Base-by-base conservation (phyloP, 495 filamentous ascomycete genomes). In the Xylaria grammica region DNA sequence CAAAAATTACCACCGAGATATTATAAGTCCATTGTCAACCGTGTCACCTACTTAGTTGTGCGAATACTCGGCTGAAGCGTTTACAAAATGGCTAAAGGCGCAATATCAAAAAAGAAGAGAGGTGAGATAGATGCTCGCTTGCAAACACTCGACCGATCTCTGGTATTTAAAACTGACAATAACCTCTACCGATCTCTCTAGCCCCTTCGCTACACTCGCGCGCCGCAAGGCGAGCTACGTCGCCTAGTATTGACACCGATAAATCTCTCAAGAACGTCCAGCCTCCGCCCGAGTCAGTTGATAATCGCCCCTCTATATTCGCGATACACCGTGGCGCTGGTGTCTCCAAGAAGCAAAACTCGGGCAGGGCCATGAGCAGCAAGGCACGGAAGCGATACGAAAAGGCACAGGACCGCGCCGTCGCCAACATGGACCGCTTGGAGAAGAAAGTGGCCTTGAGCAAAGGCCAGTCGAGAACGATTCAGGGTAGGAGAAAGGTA, bases 391-490 rank as follows among this genome's bases (percentile, higher is more conserved):
- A 83, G 70, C 80, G 92, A 50, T 85, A 90, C 32, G 86, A 91
- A 69, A 90, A 88, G 76, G 87, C 79, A 27, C 80, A 93, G 67
- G 91, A 94, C 70, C 84, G 86, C 62, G 93, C 91, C 36, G 90
- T 90, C 67, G 82, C 82, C 7, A 78, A 89, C 67, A 78, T 87
- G 73, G 91, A 92, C 69, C 88, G 88, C 70, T 81, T 86, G 56
- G 86, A 89, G 71, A 82, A 79, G 57, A 96, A 94, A 73, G 79
- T 91, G 48, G 79, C 85, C 58, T 86, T 86, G 70, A 93, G 90
- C 76, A 79, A 86, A 66, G 81, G 69, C 19, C 83, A 82, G 57
- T 85, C 81, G 29, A 87, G 84, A 69, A 79, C 68, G n/a, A 83
- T 92, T n/a, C 80, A 85, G 56, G 72, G 78, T 30, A 69, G 86